A percentile compares a stretch with the other conserved stretches of the same genome.
Evolutionary conservation across 2,329 filamentous ascomycete species (phyloP).

Genomic region (Ilyonectria mors-panacis): DNA sequence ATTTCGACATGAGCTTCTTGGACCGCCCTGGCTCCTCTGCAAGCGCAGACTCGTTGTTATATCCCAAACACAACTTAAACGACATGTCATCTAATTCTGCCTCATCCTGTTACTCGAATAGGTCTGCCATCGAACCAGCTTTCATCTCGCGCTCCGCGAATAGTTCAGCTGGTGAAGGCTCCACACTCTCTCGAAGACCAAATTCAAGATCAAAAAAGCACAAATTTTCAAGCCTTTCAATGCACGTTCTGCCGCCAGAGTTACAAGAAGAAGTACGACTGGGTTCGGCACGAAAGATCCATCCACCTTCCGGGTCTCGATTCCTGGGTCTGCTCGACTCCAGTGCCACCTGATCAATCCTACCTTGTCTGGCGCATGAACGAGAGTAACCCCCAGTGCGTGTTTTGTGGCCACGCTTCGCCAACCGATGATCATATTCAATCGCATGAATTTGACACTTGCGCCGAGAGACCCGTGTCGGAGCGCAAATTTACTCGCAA

Average conservation of each 20-base stretch:
- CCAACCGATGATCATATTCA: slow-evolving; percentile 55
- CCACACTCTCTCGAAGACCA: slow-evolving; percentile 31
- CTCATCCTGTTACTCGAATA: slow-evolving; percentile 46
- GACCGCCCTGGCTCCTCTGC: slow-evolving; percentile 51
- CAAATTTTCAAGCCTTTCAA: slow-evolving; percentile 48
- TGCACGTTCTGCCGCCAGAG: slow-evolving; percentile 57
- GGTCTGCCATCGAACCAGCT: slow-evolving; percentile 29
- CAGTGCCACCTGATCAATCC: slow-evolving; percentile 53
- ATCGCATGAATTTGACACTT: slow-evolving; percentile 61
- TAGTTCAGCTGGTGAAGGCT: slow-evolving; percentile 40
- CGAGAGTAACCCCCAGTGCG: slow-evolving; percentile 58
- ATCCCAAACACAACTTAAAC: slow-evolving; percentile 34
- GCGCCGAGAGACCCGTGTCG: slow-evolving; percentile 61
- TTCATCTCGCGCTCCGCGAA: slow-evolving; percentile 41
- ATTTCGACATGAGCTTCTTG: slow-evolving; percentile 34
- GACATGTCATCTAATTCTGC: slow-evolving; percentile 48
- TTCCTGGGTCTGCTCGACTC: slow-evolving; percentile 66
- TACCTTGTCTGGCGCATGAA: slow-evolving; percentile 65
- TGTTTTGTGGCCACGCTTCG: slow-evolving; percentile 55
- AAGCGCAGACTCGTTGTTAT: slow-evolving; percentile 50
- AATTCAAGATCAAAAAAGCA: slow-evolving; percentile 30
- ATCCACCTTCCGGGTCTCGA: slow-evolving; percentile 61
- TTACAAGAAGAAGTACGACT: slow-evolving; percentile 60
- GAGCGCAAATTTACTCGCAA: slow-evolving; percentile 62
- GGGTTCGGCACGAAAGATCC: slow-evolving; percentile 65